A percentile compares a stretch with the other conserved stretches of the same genome.
Conservation (phyloP, 768 basidiomycete species). For the Trametes coccinea region DNA sequence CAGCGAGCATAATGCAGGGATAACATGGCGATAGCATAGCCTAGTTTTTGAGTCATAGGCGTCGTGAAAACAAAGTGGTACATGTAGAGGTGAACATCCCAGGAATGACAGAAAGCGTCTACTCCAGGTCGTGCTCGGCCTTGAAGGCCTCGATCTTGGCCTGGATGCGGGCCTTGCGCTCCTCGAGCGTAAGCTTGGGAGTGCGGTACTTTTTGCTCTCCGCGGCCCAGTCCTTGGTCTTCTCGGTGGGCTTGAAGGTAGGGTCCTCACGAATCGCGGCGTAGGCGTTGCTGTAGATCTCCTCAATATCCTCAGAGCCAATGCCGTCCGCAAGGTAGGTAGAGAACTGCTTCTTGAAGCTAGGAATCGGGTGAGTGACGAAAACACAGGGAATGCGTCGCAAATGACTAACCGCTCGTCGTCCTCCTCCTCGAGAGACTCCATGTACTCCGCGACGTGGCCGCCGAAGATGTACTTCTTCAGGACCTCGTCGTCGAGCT, state of each 20-base stretch:
- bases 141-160: slow-evolving; percentile 91
- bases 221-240: slow-evolving; percentile 88
- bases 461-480: slow-evolving; percentile 98
- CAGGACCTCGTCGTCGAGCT: slow-evolving; percentile 89
- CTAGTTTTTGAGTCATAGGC: slow-evolving; percentile 23
- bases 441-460: slow-evolving; percentile 99
- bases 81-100: slow-evolving; percentile 12
- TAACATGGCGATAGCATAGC: slow-evolving; percentile 24
- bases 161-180: slow-evolving; percentile 81
- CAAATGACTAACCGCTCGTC: slow-evolving; percentile 76
- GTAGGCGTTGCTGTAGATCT: slow-evolving; percentile 91
- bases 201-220: slow-evolving; percentile 75
- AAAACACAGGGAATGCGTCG: slow-evolving; percentile 4
- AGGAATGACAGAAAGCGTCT: slow-evolving; percentile 34
- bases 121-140: slow-evolving; percentile 67
- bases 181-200: slow-evolving; percentile 66
- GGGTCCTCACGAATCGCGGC: slow-evolving; percentile 97
- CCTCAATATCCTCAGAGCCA: slow-evolving; percentile 96
- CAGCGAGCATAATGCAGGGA: background rate
- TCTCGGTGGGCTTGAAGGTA: slow-evolving; percentile 84
- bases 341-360: slow-evolving; percentile 97
- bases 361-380: slow-evolving; percentile 30
- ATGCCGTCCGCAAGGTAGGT: slow-evolving; percentile 94
- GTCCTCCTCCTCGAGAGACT: slow-evolving; percentile 98
- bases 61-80: slow-evolving; percentile 9